Evolutionary conservation across 176 grass and related monocot genomes (phyloP).

Genomic region (Aegilops speltoides): DNA sequence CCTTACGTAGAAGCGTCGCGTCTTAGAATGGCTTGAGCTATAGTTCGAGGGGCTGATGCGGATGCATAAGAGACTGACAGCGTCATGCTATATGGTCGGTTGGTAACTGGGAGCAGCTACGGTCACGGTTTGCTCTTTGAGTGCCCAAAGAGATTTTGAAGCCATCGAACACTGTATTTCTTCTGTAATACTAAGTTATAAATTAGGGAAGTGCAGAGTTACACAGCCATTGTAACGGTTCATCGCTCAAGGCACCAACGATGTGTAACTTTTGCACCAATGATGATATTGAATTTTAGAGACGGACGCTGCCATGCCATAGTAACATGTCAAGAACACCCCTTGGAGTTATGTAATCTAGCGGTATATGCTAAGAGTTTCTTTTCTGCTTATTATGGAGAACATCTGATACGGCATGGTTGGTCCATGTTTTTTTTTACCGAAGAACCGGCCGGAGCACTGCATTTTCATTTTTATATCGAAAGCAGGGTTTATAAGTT

Average conservation of each 20-base stretch:
- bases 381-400: not conserved
- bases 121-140: constrained; percentile 21
- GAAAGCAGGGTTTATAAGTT: too few relatives aligned
- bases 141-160: constrained; percentile 46
- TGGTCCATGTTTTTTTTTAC: too few relatives aligned
- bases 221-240: not conserved
- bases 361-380: not conserved
- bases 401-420: not conserved
- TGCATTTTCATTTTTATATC: too few relatives aligned
- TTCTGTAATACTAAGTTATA: constrained; percentile 23
- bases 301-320: not conserved
- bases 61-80: not conserved
- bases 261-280: constrained; percentile 23
- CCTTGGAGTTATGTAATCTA: not conserved
- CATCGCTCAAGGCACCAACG: not conserved
- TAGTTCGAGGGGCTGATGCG: not conserved
- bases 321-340: not conserved
- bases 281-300: not conserved
- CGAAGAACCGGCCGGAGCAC: too few relatives aligned
- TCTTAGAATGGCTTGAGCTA: constrained; percentile 12
- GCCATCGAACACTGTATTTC: constrained; percentile 9
- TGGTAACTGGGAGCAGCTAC: not conserved
- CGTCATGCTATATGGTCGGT: not conserved
- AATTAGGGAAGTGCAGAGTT: constrained; percentile 16
- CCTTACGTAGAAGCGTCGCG: not conserved